These are phyloP conservation scores for Panicum hallii DNA, from an alignment of 202 grass and related monocot genomes.

Conservation along the genomic window DNA sequence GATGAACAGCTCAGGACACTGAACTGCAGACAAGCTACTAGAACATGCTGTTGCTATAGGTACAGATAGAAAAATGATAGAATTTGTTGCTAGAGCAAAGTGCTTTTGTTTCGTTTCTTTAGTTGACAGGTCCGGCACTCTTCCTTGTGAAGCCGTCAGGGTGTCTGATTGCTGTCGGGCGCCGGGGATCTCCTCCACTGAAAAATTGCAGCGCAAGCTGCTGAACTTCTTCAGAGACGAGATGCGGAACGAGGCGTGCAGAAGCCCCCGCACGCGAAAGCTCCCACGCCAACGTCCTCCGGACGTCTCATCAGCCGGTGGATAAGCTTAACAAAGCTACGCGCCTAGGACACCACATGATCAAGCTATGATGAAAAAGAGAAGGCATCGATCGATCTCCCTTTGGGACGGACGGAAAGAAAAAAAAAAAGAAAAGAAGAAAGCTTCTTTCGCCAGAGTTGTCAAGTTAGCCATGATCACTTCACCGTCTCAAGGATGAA, in stretches of 20 bases:
- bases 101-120: neutral
- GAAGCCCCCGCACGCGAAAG: conserved; percentile 22
- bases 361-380: conserved; percentile 23
- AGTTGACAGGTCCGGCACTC: neutral
- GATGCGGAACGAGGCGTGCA: conserved; percentile 28
- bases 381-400: neutral
- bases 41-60: neutral
- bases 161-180: conserved; percentile 30
- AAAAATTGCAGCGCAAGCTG: neutral
- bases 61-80: neutral
- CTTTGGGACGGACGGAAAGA: conserved; percentile 32
- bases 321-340: conserved; percentile 20
- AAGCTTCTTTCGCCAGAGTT: neutral
- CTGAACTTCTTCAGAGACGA: neutral
- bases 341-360: neutral
- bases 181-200: neutral
- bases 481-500: neutral
- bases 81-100: neutral
- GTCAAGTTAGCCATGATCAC: conserved; percentile 36
- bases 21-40: neutral
- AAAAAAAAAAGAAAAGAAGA: neutral
- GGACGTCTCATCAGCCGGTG: conserved; percentile 10
- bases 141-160: neutral
- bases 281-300: neutral
- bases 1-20: neutral